Evolutionary conservation across 1,284 basidiomycete genomes (phyloP), one percentile per base, ranked within the genome.

Genomic region (Sphagnurus paluster): DNA sequence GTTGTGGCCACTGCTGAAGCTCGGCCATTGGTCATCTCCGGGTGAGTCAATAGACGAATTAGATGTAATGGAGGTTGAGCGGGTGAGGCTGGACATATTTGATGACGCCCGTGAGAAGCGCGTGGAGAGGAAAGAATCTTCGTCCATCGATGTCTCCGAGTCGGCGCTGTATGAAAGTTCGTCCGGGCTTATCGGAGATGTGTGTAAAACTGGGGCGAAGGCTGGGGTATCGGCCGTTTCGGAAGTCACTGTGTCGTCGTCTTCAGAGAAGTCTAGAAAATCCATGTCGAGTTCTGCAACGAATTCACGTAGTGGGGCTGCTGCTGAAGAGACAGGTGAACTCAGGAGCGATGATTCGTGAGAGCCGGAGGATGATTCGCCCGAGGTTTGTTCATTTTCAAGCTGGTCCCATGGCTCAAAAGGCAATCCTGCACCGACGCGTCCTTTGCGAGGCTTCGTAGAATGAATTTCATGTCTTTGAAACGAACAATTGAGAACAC

Each of bases 381-480:
- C 46, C 17, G 55, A 48, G 20, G 54, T 54, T 24, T 33, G 46
- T 13, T 52, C 53, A 23, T 39, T 43, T 29, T 59, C 57, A n/a
- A 58, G 40, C 42, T 66, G 62, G 46, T 80, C 68, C 82, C 82
- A 84, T 35, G 81, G 81, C 49, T 84, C 81, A 44, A 74, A 72
- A 0, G 81, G 81, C 16, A 84, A 64, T 2, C 69, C 66, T 11
- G 82, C 82, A n/a, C 81, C 81, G 6, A 80, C 76, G 9, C 69
- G 72, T 7, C 81, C 81, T 56, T 76, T 80, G 16, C 79, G 74
- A 48, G 75, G 69, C 81, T 83, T 16, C n/a, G n/a, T n/a, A n/a
- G n/a, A n/a, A n/a, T n/a, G n/a, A n/a, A n/a, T n/a, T n/a, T n/a
- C n/a, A n/a, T n/a, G n/a, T n/a, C n/a, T 14, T 26, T 37, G 21